These are phyloP conservation scores for Neurospora crassa DNA, from an alignment of 2,329 filamentous ascomycete genomes.

Conservation along the genomic window DNA sequence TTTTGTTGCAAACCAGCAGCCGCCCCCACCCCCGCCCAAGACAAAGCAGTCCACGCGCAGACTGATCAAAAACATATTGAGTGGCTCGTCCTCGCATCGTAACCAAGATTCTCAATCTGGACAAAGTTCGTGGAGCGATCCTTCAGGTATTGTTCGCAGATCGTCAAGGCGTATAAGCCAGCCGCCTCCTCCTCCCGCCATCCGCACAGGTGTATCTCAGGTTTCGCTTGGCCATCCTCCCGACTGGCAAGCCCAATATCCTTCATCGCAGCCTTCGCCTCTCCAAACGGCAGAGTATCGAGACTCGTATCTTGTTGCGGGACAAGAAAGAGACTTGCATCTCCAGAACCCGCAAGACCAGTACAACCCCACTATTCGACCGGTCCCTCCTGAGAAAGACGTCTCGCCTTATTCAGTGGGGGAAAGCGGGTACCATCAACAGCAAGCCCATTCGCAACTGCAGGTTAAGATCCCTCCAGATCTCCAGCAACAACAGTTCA, in stretches of 20 bases:
- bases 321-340: conserved; percentile 30
- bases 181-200: conserved; percentile 27
- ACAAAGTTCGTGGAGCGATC: conserved; percentile 38
- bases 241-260: conserved; percentile 25
- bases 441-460: conserved; percentile 25
- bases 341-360: conserved; percentile 32
- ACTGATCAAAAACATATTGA: conserved; percentile 45
- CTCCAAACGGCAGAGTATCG: conserved; percentile 31
- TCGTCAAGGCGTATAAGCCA: conserved; percentile 50
- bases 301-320: conserved; percentile 25
- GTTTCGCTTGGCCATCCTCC: conserved; percentile 27
- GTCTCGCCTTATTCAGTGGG: conserved; percentile 34
- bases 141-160: conserved; percentile 38
- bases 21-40: conserved; percentile 18
- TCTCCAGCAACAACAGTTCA: conserved; percentile 30
- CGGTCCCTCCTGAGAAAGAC: conserved; percentile 37
- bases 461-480: conserved; percentile 26
- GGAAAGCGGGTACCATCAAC: conserved; percentile 33
- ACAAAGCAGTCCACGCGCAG: conserved; percentile 41
- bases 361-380: conserved; percentile 35
- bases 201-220: conserved; percentile 33
- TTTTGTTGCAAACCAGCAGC: conserved; percentile 13
- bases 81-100: conserved; percentile 28
- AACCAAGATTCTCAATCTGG: conserved; percentile 18
- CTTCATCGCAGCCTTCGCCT: conserved; percentile 31